Conservation (phyloP, 345 rosid species). For the Lepidium sativum region DNA sequence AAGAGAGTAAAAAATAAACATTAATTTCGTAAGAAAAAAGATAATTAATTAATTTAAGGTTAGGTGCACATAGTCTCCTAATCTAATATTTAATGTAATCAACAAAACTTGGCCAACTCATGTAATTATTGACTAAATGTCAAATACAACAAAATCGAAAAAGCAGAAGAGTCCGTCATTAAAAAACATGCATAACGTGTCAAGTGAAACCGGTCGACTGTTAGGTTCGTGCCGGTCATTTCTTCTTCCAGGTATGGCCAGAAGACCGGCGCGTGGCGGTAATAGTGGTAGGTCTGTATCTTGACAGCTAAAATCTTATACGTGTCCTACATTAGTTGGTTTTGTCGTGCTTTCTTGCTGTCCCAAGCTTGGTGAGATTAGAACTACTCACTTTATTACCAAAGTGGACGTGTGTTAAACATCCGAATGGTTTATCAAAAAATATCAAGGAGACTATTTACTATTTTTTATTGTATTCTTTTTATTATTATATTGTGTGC, state of each 20-base stretch:
- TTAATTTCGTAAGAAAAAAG: neutral
- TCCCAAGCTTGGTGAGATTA: constrained; percentile 19
- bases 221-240: constrained; percentile 24
- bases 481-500: neutral
- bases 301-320: constrained; percentile 16
- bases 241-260: constrained; percentile 1
- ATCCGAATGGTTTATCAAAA: neutral
- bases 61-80: constrained; percentile 17
- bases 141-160: no score
- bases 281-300: constrained; percentile 15
- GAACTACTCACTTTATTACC: constrained; percentile 6
- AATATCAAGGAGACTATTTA: neutral
- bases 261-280: constrained; percentile 16
- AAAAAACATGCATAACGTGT: constrained; percentile 26
- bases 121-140: neutral
- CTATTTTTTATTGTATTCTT: no score
- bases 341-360: constrained; percentile 23
- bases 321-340: neutral
- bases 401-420: constrained; percentile 26
- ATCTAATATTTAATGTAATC: constrained; percentile 6
- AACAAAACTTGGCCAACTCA: constrained; percentile 15
- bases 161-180: neutral
- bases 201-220: constrained; percentile 16
- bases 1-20: no score
- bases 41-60: constrained; percentile 5